A percentile compares a stretch with the other conserved stretches of the same genome.
Conservation (phyloP, 495 filamentous ascomycete species). For the Aspergillus asperescens region DNA sequence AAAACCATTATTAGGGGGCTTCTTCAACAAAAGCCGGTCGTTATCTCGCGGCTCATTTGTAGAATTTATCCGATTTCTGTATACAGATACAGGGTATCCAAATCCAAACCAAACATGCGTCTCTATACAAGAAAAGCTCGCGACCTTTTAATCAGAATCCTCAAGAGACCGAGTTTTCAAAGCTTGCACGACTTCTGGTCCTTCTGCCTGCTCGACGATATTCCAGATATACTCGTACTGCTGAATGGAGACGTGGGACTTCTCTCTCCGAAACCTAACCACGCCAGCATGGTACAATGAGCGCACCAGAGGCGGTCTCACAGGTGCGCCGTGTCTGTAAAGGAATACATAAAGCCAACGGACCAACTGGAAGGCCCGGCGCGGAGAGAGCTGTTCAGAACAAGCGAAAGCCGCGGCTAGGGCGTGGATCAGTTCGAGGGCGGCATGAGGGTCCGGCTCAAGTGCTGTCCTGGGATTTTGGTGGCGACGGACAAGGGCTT, state of each 20-base stretch:
- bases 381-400: slow-evolving; percentile 28
- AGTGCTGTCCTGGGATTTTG: slow-evolving; percentile 17
- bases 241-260: slow-evolving; percentile 20
- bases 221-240: slow-evolving; percentile 37
- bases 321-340: slow-evolving; percentile 31
- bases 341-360: slow-evolving; percentile 39
- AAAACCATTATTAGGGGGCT: not conserved
- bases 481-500: slow-evolving; percentile 30
- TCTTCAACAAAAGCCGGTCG: not conserved
- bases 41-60: not conserved
- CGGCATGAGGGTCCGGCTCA: slow-evolving; percentile 34
- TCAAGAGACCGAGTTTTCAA: slow-evolving; percentile 17
- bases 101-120: not conserved
- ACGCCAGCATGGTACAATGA: slow-evolving; percentile 46
- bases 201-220: slow-evolving; percentile 33
- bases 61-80: not conserved
- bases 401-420: slow-evolving; percentile 35
- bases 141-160: too few species aligned
- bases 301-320: slow-evolving; percentile 36
- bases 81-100: not conserved
- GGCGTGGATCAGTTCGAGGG: slow-evolving; percentile 36
- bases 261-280: slow-evolving; percentile 33
- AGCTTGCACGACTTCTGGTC: slow-evolving; percentile 26
- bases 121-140: not conserved
- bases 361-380: slow-evolving; percentile 35